Conservation (phyloP, 495 filamentous ascomycete species). For the Aspergillus olivimuriae region DNA sequence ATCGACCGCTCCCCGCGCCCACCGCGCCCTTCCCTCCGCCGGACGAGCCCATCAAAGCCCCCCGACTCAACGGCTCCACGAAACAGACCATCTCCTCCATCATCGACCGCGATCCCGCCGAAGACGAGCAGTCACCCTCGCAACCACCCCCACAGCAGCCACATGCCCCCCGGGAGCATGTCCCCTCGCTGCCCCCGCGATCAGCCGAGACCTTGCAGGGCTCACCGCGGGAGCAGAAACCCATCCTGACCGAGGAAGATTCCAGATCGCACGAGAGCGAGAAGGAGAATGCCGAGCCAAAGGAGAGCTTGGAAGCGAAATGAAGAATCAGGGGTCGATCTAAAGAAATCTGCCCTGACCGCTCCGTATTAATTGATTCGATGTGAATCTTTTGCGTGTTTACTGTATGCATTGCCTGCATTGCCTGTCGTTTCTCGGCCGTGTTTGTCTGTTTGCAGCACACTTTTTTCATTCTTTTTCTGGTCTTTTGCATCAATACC, state of each 20-base stretch:
- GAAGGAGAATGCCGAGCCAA: conserved; percentile 26
- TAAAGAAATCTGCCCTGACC: too few relatives aligned
- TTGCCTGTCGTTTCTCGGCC: conserved; percentile 4
- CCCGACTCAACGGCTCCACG: conserved; percentile 23
- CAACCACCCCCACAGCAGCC: background rate
- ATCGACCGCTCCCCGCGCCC: conserved; percentile 17
- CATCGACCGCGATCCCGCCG: conserved; percentile 36
- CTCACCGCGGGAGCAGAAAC: too few relatives aligned
- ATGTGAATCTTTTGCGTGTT: too few relatives aligned
- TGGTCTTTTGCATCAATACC: conserved; percentile 23
- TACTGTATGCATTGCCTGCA: too few relatives aligned
- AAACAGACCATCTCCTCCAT: conserved; percentile 44
- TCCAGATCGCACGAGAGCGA: too few relatives aligned
- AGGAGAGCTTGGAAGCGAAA: conserved; percentile 15
- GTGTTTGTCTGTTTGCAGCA: conserved; percentile 5
- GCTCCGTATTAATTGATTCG: too few relatives aligned
- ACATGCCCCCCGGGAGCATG: too few relatives aligned
- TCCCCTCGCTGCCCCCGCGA: too few relatives aligned
- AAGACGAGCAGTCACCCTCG: conserved; percentile 19
- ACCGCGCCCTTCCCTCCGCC: conserved; percentile 10
- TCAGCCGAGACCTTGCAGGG: too few relatives aligned
- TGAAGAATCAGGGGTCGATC: too few relatives aligned
- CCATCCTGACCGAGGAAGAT: too few relatives aligned
- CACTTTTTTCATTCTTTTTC: too few relatives aligned
- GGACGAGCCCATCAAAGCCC: conserved; percentile 13